Evolutionary conservation across 257 asterid species (phyloP), one percentile per base, ranked within the genome.

Genomic region (Plantago ovata): DNA sequence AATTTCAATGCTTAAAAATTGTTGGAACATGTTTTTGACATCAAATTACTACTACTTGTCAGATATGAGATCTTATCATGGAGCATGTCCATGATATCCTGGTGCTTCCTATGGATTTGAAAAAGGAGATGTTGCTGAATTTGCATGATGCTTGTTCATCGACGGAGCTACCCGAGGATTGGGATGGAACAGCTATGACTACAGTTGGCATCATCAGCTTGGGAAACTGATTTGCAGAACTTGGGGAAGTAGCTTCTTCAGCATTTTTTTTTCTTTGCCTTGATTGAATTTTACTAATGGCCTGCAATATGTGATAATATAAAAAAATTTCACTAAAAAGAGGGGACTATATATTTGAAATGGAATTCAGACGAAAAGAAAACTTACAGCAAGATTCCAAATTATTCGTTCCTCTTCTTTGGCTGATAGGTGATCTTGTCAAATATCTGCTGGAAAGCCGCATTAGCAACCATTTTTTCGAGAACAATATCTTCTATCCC

Each of bases 191-290:
- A 3, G 62, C 89, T 14, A 16, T 24, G 86, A 21, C 50, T 79
- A 73, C 95, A 86, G 72, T 68, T 93, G 77, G 95, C 96, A 22
- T 80, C n/a, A n/a, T n/a, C 96, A 22, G 83, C 89, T 53, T 93
- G 99, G 99, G 92, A 80, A 49, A 81, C 89, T 39, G 94, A 89
- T 76, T 74, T 87, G 61, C 84, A 85, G 63, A 79, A 78, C 71
- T 71, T 91, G 43, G 82, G 69, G 54, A 85, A 85, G 66, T 92
- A 81, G 68, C 55, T 40, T 58, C 20, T 56, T 6, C 2, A 24
- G 36, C 38, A 15, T 51, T 9, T 4, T n/a, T n/a, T n/a, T 16
- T 41, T 47, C 63, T 66, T 39, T 42, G 58, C 52, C 62, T 49
- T 51, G 57, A 41, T 57, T 39, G 14, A n/a, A 57, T 39, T 39